Conservation (phyloP, 768 basidiomycete genomes). For the Auricularia heimuer region DNA sequence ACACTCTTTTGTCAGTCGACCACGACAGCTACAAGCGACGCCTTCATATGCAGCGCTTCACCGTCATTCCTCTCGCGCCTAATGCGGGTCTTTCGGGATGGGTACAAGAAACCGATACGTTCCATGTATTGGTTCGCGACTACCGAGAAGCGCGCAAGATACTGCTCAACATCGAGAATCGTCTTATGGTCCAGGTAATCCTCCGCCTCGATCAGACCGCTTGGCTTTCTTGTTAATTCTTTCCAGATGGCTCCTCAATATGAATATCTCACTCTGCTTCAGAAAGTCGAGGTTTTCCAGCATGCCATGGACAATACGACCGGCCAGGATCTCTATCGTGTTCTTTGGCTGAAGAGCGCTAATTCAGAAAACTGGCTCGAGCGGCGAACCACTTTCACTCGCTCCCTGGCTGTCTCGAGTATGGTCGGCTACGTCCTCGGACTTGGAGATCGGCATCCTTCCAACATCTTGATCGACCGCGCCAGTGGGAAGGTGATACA, state of each 20-base stretch:
- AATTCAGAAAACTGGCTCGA: conserved; percentile 44
- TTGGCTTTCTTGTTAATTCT: conserved; percentile 5
- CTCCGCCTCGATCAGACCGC: not conserved
- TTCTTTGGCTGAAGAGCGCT: conserved; percentile 37
- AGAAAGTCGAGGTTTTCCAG: conserved; percentile 44
- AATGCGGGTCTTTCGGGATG: conserved; percentile 38
- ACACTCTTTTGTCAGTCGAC: conserved; percentile 34
- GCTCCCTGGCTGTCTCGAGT: conserved; percentile 34
- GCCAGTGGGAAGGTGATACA: conserved; percentile 36
- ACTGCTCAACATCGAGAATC: conserved; percentile 40
- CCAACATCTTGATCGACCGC: conserved; percentile 36
- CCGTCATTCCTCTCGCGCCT: conserved; percentile 38
- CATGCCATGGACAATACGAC: conserved; percentile 43
- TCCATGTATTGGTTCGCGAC: conserved; percentile 39
- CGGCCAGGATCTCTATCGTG: conserved; percentile 39
- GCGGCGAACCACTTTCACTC: conserved; percentile 36
- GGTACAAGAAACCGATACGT: conserved; percentile 36
- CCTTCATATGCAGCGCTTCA: conserved; percentile 36
- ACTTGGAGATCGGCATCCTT: conserved; percentile 39
- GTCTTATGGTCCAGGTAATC: conserved; percentile 34
- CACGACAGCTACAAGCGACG: conserved; percentile 39
- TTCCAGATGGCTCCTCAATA: conserved; percentile 36
- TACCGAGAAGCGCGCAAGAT: conserved; percentile 39
- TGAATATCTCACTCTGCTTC: conserved; percentile 34
- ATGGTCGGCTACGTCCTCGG: conserved; percentile 44